Evolutionary conservation across 2,329 filamentous ascomycete species (phyloP), one percentile per base, ranked within the genome.

Genomic region (Cercospora berteroae): DNA sequence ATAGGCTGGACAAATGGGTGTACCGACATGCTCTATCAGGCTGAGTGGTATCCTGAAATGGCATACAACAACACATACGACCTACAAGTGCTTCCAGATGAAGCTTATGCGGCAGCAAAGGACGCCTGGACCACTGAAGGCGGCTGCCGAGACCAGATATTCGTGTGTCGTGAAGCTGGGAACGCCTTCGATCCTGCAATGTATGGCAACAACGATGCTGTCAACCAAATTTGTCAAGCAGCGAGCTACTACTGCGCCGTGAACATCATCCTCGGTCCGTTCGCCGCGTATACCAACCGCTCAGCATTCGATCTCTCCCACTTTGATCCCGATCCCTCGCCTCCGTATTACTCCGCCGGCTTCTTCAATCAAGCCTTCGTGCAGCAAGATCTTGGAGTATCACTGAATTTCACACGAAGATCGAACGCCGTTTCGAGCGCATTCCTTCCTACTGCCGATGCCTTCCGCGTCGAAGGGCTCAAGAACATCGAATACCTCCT

Each of bases 1-100:
- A 77, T 92, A 0, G 89, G 89, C 23, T 88, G 92, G 67, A 81
- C 90, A 66, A 91, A 92, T 75, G 89, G 89, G n/a, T 88, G 88
- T 73, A 81, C 91, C 36, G 90, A 93, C 73, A 81, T 85, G 69
- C 76, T 87, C 18, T 81, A 86, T 1, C 88, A 91, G 78, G 80
- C 79, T 1, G 83, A 85, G 1, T 85, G 77, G 70, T 87, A 85
- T 70, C 83, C 86, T 1, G 75, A 78, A 6, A 88, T 88, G 77
- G 84, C 86, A 16, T 81, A 83, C 66, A 85, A 86, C 73, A 90
- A 90, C 74, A 87, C 88, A 0, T 93, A 90, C 74, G 86, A 83
- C 3, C 83, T 90, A 67, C 73, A 85, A 69, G 80, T 84, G 3
- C 83, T 90, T 68, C 81, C 83, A 60, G 78, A 83, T 1, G 80